Base-by-base conservation (phyloP, 169 alveolate genomes). In the Eimeria nieschulzi region DNA sequence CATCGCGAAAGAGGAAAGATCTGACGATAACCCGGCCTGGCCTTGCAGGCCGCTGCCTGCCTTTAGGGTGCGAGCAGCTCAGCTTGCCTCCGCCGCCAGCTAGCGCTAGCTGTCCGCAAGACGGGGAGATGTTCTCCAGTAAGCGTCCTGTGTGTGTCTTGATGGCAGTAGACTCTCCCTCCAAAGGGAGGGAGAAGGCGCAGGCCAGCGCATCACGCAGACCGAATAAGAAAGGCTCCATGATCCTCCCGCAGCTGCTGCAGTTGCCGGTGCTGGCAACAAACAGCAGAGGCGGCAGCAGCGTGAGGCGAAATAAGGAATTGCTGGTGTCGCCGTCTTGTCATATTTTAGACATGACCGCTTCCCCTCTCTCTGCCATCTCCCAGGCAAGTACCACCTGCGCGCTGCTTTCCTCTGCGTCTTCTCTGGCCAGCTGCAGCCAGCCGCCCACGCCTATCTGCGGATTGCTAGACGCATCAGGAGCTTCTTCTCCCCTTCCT, bases 351-450 rank as follows among this genome's bases (percentile, higher is more conserved):
- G 85, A 76, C 51, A 26, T 76, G 8, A 2, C 51, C 13, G 25
- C 51, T 46, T 76, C 85, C 17, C 85, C 85, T 7, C 63, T 53
- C 25, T 76, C 85, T 23, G 85, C 54, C 9, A 26, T 76, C 53
- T 76, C 85, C 6, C 85, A 76, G n/a, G 85, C 85, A 0, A 76
- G 85, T 46, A 76, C 83, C 46, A 73, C 64, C n/a, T 13, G 46
- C n/a, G 83, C 61, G 9, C 64, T 13, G 12, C 83, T 73, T 0
- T 73, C 64, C 8, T 73, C 83, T 39, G 83, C 85, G 9, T 76
- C 85, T 0, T 76, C 70, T 0, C 53, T 53, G 15, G 85, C 13
- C 53, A 76, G 85, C 70, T 76, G 85, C 85, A 76, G 85, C 85
- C 85, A 76, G 54, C 85, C 85, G n/a, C 55, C 68, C 6, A 76